Evolutionary conservation across 169 alveolate species (phyloP).

Genomic region (Cryptosporidium sp.): DNA sequence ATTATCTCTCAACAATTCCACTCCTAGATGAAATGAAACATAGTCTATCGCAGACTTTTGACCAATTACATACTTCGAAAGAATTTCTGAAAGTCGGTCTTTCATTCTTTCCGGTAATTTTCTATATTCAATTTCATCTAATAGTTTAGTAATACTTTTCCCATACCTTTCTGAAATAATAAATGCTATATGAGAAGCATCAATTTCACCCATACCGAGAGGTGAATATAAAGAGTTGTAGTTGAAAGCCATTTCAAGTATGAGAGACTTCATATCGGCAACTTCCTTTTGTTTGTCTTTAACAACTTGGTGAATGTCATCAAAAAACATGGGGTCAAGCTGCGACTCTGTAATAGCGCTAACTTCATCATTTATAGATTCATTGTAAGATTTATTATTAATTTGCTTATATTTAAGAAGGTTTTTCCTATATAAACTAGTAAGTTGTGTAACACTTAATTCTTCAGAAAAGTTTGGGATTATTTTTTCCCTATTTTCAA

Average conservation of each 20-base stretch:
- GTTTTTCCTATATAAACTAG: slow-evolving; percentile 1
- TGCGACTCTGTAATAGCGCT: slow-evolving; percentile 8
- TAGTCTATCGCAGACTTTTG: slow-evolving; percentile 20
- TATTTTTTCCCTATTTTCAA: slow-evolving; percentile 11
- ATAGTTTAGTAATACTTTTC: neutral
- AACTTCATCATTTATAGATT: slow-evolving; percentile 14
- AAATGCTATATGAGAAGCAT: slow-evolving; percentile 59
- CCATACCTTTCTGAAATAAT: slow-evolving; percentile 25
- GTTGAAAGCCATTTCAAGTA: slow-evolving; percentile 25
- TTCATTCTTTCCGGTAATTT: slow-evolving; percentile 10
- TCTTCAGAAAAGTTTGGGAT: slow-evolving; percentile 27
- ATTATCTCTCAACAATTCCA: neutral
- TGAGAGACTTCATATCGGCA: slow-evolving; percentile 13
- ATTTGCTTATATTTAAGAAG: slow-evolving; percentile 16
- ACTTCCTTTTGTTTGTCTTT: slow-evolving; percentile 1
- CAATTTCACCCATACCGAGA: slow-evolving; percentile 43
- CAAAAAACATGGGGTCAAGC: slow-evolving; percentile 17
- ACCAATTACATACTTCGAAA: slow-evolving; percentile 30
- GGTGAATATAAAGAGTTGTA: slow-evolving; percentile 7
- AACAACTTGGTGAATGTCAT: slow-evolving; percentile 13
- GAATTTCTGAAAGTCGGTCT: slow-evolving; percentile 8
- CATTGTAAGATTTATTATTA: slow-evolving; percentile 11
- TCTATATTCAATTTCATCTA: slow-evolving; percentile 37
- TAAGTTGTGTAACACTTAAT: slow-evolving; percentile 25
- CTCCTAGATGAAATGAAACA: slow-evolving; percentile 9